Conservation (phyloP, 2,329 filamentous ascomycete genomes). For the Phialophora chinensis region DNA sequence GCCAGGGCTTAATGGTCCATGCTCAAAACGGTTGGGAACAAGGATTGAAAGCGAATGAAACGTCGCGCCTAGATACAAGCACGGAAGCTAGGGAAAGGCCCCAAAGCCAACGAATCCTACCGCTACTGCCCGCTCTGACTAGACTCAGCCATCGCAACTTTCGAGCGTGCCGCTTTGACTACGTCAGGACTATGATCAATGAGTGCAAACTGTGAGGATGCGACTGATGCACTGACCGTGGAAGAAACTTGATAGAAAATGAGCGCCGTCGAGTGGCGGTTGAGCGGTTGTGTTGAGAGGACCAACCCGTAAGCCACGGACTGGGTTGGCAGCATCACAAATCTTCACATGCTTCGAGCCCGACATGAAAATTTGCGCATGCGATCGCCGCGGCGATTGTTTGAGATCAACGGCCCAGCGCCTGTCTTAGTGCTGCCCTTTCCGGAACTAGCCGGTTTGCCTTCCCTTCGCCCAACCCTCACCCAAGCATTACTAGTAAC, state of each 20-base stretch:
- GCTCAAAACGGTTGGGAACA: conserved; percentile 11
- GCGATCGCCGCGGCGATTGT: conserved; percentile 25
- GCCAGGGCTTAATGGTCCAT: conserved; percentile 20
- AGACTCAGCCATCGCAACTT: conserved; percentile 7
- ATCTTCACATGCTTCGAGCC: conserved; percentile 31
- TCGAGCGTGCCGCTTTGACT: conserved; percentile 9
- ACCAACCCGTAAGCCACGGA: background rate
- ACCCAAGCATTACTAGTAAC: background rate
- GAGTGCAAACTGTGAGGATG: background rate
- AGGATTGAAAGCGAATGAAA: conserved; percentile 16
- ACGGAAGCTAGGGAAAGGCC: conserved; percentile 13
- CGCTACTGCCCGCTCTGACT: conserved; percentile 13
- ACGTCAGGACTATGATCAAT: conserved; percentile 1
- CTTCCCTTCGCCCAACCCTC: background rate
- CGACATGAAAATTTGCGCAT: conserved; percentile 16
- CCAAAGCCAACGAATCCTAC: conserved; percentile 15
- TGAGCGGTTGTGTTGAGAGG: background rate
- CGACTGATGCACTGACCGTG: background rate
- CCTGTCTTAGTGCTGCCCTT: conserved; percentile 11
- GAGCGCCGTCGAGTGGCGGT: background rate
- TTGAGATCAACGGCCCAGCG: conserved; percentile 18
- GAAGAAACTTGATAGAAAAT: background rate
- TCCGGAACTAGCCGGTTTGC: conserved; percentile 14
- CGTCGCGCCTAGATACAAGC: conserved; percentile 11
- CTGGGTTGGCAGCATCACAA: background rate